A percentile compares a stretch with the other conserved stretches of the same genome.
These are phyloP conservation scores for Murraya koenigii DNA, from an alignment of 345 rosid species.

Conservation along the genomic window DNA sequence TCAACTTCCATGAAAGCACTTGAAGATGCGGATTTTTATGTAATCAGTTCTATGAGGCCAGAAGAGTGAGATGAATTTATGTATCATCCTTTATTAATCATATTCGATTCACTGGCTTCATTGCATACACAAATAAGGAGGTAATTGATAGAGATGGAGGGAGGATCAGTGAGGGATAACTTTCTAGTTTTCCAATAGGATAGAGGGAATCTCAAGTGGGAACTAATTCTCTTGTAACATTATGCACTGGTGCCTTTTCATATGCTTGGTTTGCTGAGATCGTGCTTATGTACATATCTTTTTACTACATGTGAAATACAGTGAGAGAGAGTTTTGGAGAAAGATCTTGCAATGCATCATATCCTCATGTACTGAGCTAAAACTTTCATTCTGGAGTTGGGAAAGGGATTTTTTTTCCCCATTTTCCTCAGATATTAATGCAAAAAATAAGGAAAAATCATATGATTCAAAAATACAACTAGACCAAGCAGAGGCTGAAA, in stretches of 20 bases:
- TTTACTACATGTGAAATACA: slow-evolving; percentile 21
- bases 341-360: not conserved
- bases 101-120: slow-evolving; percentile 11
- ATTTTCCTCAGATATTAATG: not conserved
- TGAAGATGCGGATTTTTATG: slow-evolving; percentile 19
- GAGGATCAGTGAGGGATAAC: not conserved
- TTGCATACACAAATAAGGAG: not conserved
- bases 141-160: slow-evolving; percentile 3
- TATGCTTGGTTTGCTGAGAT: slow-evolving; percentile 20
- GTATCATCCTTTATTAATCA: slow-evolving; percentile 6
- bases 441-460: no score
- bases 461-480: not conserved
- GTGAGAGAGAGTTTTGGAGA: slow-evolving; percentile 17
- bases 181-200: not conserved
- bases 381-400: not conserved
- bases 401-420: not conserved
- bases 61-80: not conserved
- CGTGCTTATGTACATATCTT: slow-evolving; percentile 27
- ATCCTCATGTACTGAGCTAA: not conserved
- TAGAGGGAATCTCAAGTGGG: slow-evolving; percentile 1
- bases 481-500: not conserved
- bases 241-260: slow-evolving; percentile 17
- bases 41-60: not conserved
- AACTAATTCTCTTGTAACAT: slow-evolving; percentile 23
- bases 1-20: slow-evolving; percentile 61